Base-by-base conservation (phyloP, 306 rosid genomes). In the Quercus dentata region DNA sequence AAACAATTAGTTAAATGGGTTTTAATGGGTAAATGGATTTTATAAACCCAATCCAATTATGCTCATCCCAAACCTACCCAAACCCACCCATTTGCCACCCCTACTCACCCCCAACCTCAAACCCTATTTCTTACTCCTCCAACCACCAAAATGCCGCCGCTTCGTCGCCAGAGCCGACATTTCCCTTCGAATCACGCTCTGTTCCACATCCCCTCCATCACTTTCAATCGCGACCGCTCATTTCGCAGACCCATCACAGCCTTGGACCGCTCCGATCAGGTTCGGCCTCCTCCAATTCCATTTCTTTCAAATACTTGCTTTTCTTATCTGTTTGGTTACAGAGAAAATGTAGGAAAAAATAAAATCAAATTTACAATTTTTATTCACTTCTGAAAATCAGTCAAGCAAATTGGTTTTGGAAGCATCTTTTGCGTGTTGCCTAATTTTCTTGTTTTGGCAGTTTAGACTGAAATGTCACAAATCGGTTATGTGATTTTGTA, bases 231-330 rank as follows among this genome's bases (percentile, higher is more conserved):
- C 15, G 75, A 76, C 54, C 83, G 83, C 64, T 79, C 44, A 5
- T 68, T 44, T 57, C 84, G 25, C 56, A 6, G 38, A 7, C 84
- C 86, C 80, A 69, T 89, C 76, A 76, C 69, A 74, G 93, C 91
- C 57, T 76, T 77, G 81, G 90, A 85, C 25, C 73, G 67, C 15
- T 79, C 94, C 74, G 76, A 83, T 59, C 87, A 88, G 97, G 98
- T 94, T 75, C 54, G 11, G 3, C 71, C 74, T 33, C 74, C 69
- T 76, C 38, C 4, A 13, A 33, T 41, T 51, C 74, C 71, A 2
- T 5, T 27, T 0, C 35, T 33, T 55, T 68, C 55, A 6, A 5
- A 56, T n/a, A 19, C 23, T 56, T 27, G 54, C 10, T 58, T 35
- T 6, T 71, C 57, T 44, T 20, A 62, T 51, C 69, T 78, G 59